Evolutionary conservation across 345 rosid genomes (phyloP).

Genomic region (Populus deltoides): DNA sequence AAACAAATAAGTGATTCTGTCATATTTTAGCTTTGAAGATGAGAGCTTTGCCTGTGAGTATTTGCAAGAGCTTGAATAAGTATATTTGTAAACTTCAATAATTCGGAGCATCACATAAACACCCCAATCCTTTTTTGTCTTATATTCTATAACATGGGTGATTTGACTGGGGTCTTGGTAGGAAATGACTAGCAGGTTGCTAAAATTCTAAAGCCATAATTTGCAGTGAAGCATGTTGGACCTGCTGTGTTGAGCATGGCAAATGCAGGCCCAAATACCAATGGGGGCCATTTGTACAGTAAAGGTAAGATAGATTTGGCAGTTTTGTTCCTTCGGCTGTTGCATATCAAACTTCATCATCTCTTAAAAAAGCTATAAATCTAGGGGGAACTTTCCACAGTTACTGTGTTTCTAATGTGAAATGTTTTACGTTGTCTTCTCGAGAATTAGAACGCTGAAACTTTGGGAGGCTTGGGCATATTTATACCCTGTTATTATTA

Average conservation of each 20-base stretch:
- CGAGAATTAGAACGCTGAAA: neutral
- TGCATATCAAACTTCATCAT: neutral
- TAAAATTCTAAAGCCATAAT: conserved; percentile 13
- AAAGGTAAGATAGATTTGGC: conserved; percentile 43
- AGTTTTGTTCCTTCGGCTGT: conserved; percentile 3
- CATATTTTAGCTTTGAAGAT: conserved; percentile 53
- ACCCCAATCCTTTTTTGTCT: neutral
- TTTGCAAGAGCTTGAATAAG: neutral
- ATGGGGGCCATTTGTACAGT: conserved; percentile 92
- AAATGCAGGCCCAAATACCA: conserved; percentile 89
- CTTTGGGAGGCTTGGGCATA: neutral
- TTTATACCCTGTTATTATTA: neutral
- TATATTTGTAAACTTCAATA: neutral
- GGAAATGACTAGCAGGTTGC: neutral
- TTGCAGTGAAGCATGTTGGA: conserved; percentile 82
- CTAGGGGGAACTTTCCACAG: neutral
- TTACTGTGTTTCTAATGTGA: neutral
- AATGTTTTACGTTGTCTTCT: neutral
- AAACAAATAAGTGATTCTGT: neutral
- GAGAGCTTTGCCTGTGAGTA: conserved; percentile 74
- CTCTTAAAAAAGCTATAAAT: neutral
- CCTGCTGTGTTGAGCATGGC: conserved; percentile 95
- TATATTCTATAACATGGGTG: neutral
- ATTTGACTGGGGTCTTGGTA: conserved; percentile 4
- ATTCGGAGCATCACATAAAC: neutral